A percentile compares a stretch with the other conserved stretches of the same genome.
phyloP scores from a whole-genome alignment of 495 filamentous ascomycete genomes.

The Penicillium roqueforti region DNA sequence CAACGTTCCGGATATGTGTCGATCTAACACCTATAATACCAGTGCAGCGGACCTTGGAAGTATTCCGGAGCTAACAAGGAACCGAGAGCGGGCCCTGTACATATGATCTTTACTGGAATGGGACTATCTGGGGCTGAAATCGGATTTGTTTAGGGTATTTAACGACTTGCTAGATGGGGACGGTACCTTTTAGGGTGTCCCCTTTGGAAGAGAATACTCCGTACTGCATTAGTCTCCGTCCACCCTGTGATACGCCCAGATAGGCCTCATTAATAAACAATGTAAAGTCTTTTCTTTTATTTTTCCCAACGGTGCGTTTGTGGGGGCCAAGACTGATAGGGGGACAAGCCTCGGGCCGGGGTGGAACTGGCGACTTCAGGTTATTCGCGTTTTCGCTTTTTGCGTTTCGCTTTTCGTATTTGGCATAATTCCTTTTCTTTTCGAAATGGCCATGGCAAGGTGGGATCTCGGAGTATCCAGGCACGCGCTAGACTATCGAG shows the following conservation, averaged over 20 bases:
- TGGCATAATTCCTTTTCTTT: neutral
- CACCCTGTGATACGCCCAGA: no score
- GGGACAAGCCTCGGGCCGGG: constrained; percentile 11
- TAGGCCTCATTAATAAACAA: neutral
- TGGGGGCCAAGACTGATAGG: constrained; percentile 18
- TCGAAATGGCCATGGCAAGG: neutral
- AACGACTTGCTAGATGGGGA: neutral
- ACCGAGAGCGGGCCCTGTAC: neutral
- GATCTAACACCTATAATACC: neutral
- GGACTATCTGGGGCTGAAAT: constrained; percentile 1
- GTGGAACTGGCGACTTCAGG: neutral
- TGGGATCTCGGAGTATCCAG: neutral
- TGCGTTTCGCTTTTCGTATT: no score
- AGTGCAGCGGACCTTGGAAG: neutral
- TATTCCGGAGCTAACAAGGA: neutral
- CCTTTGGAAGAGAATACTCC: neutral
- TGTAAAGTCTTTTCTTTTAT: neutral
- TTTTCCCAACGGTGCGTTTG: constrained; percentile 20
- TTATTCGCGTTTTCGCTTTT: no score
- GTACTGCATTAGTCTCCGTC: neutral
- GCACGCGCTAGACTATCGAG: neutral
- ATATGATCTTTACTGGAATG: neutral
- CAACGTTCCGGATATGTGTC: neutral
- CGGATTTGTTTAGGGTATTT: neutral
- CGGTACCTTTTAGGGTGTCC: neutral